Base-by-base conservation (phyloP, 1,284 basidiomycete species). In the Ustilago hordei region DNA sequence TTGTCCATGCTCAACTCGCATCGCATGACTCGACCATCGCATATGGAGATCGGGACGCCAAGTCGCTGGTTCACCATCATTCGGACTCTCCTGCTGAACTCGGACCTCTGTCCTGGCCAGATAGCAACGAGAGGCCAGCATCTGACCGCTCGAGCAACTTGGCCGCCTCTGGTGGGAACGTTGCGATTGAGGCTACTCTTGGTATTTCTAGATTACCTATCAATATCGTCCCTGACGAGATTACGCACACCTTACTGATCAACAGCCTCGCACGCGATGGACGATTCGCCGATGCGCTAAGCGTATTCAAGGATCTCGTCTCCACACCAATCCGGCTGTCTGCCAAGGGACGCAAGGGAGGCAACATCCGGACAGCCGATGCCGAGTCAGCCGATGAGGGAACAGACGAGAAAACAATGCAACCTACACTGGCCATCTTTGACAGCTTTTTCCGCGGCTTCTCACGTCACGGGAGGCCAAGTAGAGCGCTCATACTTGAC, bases 401-500 rank as follows among this genome's bases (percentile, higher is more conserved):
- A 19, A 2, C 31, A 35, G 54, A 64, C 15, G 65, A 64, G 11
- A 54, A 23, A 15, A 60, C 41, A 50, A 72, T 71, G 67, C 64
- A 59, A 15, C 60, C 75, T 1, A 65, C 63, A 13, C 35, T 73
- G 32, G 60, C 55, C 36, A 69, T 78, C 48, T 78, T 69, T 36
- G 55, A 58, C 57, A 72, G 69, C 57, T 69, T 78, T 55, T 78
- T 78, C 47, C 60, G 62, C 17, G 72, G 69, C 31, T 78, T 68
- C 35, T 55, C 69, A n/a, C 55, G 60, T 4, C 50, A 69, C 34
- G 71, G 72, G 0, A 32, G 39, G n/a, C 65, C 69, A 7, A 69
- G 61, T 28, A 23, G 5, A 11, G 58, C 52, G 6, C 41, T 61
- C 11, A 4, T 9, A 2, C 64, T 60, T 32, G 63, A 75, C 47